Percentiles rank a stretch among this genome's conserved stretches.
These are phyloP conservation scores for Sherardia arvensis DNA, from an alignment of 257 asterid genomes.

Conservation along the genomic window DNA sequence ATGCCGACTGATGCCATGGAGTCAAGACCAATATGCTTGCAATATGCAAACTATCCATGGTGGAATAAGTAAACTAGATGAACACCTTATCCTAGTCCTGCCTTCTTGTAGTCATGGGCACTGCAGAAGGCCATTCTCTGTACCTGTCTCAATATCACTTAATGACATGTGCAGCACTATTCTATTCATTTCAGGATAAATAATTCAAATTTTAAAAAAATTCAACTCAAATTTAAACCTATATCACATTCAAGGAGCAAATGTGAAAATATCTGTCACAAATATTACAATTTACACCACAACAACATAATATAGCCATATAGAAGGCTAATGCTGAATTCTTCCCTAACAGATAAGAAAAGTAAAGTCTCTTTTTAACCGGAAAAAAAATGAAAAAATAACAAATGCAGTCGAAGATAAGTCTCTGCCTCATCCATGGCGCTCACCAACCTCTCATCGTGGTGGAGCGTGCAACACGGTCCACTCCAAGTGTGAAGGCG, in stretches of 20 bases:
- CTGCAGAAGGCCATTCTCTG: slow-evolving; percentile 11
- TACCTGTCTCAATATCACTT: slow-evolving; percentile 1
- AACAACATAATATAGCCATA: not conserved
- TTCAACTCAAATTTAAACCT: not conserved
- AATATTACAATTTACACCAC: too few species aligned
- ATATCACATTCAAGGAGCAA: not conserved
- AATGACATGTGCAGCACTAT: not conserved
- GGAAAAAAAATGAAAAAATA: not conserved
- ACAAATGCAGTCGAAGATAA: not conserved
- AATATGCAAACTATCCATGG: not conserved
- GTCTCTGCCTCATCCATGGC: slow-evolving; percentile 16
- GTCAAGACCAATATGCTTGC: not conserved
- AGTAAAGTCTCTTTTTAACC: not conserved
- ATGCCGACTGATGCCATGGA: slow-evolving; percentile 48
- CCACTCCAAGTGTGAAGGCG: slow-evolving; percentile 72
- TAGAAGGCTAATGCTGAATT: not conserved
- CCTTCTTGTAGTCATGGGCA: slow-evolving; percentile 24
- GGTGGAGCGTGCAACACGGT: slow-evolving; percentile 84
- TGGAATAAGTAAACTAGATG: slow-evolving; percentile 11
- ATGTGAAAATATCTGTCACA: not conserved
- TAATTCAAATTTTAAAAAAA: not conserved
- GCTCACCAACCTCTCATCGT: slow-evolving; percentile 84
- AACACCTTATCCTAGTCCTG: slow-evolving; percentile 29
- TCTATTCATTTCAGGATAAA: not conserved
- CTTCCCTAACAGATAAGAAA: not conserved